Base-by-base conservation (phyloP, 805 yeast species). In the Starmerella bombi region DNA sequence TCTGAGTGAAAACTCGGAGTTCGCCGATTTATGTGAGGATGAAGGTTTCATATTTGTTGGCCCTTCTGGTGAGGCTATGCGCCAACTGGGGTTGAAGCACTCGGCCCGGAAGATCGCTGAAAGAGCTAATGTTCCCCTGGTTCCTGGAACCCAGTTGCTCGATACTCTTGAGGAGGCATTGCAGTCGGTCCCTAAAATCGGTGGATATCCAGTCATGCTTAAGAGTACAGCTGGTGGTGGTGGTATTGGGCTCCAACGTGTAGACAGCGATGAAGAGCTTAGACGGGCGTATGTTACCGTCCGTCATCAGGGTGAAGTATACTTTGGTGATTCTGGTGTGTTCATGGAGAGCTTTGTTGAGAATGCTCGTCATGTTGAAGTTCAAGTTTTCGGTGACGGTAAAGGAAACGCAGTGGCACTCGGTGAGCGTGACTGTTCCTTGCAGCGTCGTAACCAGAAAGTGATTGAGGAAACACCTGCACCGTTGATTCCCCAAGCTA, bases 221-320 rank as follows among this genome's bases (percentile, higher is more conserved):
- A 88, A 88, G 62, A 80, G 94, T 20, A 91, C 98, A 46, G 97
- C 97, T 20, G 98, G 98, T 59, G 98, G 98, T 56, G 98, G 98
- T 62, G 98, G 98, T 63, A 88, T 88, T 56, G 98, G 98, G 49
- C 66, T 88, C 52, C 96, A 88, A 61, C 81, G 85, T 58, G 96
- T 86, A 44, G 94, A 86, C 55, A 70, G 75, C 27, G 81, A 73
- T 50, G 75, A 60, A 16, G 96, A 91, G 45, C 75, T 91, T 48
- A 82, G 75, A 62, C 65, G 80, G 46, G 93, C 86, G 12, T 88
- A 84, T 62, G 80, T 74, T 54, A 78, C 94, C 8, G 97, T 91
- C 33, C 79, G 83, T 57, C 95, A 85, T 62, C 95, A 85, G 63
- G 98, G 96, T 49, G 70, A 75, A 57, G 73, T 93, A 0, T 88